These are phyloP conservation scores for Vitis rotundifolia DNA, from an alignment of 164 flowering plant genomes.

Conservation along the genomic window DNA sequence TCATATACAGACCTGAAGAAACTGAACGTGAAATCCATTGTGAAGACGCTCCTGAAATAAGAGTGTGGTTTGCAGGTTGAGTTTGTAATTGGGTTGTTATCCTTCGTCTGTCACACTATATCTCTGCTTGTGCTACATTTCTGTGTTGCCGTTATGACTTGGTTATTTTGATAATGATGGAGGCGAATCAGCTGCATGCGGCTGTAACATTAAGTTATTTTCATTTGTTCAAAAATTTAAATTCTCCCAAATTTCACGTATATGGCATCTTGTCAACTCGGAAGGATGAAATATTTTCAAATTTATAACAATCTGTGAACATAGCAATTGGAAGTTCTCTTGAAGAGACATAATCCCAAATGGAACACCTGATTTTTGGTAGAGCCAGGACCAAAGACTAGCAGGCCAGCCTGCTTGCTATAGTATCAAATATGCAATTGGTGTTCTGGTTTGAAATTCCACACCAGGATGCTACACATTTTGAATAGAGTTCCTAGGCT, in stretches of 20 bases:
- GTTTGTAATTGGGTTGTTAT: not conserved
- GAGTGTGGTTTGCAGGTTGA: not conserved
- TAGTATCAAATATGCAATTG: too few species aligned
- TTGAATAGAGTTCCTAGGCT: too few species aligned
- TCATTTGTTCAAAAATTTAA: too few species aligned
- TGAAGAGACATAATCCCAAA: too few species aligned
- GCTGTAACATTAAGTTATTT: not conserved
- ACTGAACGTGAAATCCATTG: slow-evolving; percentile 87
- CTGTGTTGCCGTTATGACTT: not conserved
- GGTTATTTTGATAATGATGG: not conserved
- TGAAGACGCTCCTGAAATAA: slow-evolving; percentile 81
- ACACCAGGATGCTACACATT: too few species aligned
- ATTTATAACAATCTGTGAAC: too few species aligned
- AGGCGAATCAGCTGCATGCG: slow-evolving; percentile 3
- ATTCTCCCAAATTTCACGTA: too few species aligned
- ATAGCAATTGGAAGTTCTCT: too few species aligned
- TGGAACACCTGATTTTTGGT: not conserved
- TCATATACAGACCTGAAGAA: slow-evolving; percentile 92
- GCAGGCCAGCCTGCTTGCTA: too few species aligned
- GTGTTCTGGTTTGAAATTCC: too few species aligned
- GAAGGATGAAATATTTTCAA: too few species aligned
- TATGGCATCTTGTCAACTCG: too few species aligned
- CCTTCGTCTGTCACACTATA: not conserved
- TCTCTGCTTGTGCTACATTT: slow-evolving; percentile 7
- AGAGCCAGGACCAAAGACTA: not conserved